Percentiles rank a stretch among this genome's conserved stretches.
Conservation (phyloP, 176 grass and related monocot genomes). For the Phoenix roebelenii region DNA sequence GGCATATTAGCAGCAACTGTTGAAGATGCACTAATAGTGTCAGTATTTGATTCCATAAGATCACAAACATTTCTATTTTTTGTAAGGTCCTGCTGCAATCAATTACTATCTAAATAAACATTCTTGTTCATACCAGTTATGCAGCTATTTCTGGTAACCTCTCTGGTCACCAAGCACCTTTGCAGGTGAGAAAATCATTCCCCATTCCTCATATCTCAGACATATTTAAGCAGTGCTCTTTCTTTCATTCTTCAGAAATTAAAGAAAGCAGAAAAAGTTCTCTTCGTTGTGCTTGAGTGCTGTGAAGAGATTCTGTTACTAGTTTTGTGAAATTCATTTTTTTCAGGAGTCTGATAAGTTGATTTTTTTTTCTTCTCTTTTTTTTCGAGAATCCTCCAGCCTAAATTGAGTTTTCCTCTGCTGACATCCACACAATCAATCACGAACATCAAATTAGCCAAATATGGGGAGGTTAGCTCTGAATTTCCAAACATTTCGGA, state of each 20-base stretch:
- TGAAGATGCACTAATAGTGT: conserved; percentile 70
- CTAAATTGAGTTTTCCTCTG: conserved; percentile 56
- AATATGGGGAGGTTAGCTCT: conserved; percentile 51
- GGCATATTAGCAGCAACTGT: conserved; percentile 76
- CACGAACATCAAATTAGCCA: conserved; percentile 51
- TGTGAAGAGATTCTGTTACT: too few species aligned
- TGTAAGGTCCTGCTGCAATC: too few species aligned
- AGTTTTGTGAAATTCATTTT: too few species aligned
- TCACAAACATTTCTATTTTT: too few species aligned
- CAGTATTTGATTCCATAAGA: conserved; percentile 9
- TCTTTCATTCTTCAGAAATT: too few species aligned
- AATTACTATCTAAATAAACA: background rate
- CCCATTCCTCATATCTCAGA: background rate
- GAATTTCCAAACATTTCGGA: background rate
- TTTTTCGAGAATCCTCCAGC: conserved; percentile 24
- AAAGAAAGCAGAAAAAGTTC: too few species aligned
- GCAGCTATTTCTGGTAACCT: conserved; percentile 49
- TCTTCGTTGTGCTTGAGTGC: too few species aligned
- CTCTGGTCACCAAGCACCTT: conserved; percentile 2
- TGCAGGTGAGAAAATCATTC: conserved; percentile 28
- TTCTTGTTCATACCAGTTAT: conserved; percentile 35
- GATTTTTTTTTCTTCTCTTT: background rate
- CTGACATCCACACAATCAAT: conserved; percentile 33
- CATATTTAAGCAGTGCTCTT: background rate
- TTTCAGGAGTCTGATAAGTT: too few species aligned